A percentile compares a stretch with the other conserved stretches of the same genome.
Evolutionary conservation across 331 rosid species (phyloP).

Genomic region (Malus hybrid): DNA sequence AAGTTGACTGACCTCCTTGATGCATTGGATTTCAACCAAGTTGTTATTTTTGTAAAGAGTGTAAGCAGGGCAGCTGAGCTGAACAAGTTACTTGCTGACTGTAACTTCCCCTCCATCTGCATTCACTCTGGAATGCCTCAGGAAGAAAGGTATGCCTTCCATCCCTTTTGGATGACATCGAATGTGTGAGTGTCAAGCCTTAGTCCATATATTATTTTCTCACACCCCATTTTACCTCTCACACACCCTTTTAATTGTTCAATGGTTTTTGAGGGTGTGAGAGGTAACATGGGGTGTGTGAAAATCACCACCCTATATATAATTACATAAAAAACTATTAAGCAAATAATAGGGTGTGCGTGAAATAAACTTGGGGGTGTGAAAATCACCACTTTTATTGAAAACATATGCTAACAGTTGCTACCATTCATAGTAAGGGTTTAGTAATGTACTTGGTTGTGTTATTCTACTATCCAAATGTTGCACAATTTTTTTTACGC

Average conservation of each 20-base stretch:
- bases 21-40: slow-evolving; percentile 95
- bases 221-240: too few relatives aligned
- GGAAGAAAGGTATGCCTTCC: slow-evolving; percentile 72
- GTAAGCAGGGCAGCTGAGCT: slow-evolving; percentile 93
- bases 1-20: slow-evolving; percentile 94
- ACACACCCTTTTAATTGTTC: too few relatives aligned
- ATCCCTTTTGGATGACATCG: not conserved
- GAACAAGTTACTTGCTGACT: slow-evolving; percentile 86
- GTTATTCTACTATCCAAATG: not conserved
- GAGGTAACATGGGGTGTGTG: too few relatives aligned
- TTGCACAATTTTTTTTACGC: too few relatives aligned
- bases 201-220: not conserved
- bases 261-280: too few relatives aligned
- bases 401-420: not conserved
- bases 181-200: not conserved
- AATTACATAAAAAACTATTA: too few relatives aligned
- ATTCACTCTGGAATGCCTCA: slow-evolving; percentile 99
- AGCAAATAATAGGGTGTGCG: too few relatives aligned
- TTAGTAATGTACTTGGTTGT: not conserved
- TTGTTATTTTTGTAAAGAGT: slow-evolving; percentile 92
- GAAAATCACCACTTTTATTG: too few relatives aligned
- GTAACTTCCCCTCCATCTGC: slow-evolving; percentile 94
- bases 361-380: too few relatives aligned
- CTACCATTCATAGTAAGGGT: not conserved
- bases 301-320: too few relatives aligned